These are phyloP conservation scores for Pilatotrama ljubarskyi DNA, from an alignment of 768 basidiomycete genomes.

Conservation along the genomic window DNA sequence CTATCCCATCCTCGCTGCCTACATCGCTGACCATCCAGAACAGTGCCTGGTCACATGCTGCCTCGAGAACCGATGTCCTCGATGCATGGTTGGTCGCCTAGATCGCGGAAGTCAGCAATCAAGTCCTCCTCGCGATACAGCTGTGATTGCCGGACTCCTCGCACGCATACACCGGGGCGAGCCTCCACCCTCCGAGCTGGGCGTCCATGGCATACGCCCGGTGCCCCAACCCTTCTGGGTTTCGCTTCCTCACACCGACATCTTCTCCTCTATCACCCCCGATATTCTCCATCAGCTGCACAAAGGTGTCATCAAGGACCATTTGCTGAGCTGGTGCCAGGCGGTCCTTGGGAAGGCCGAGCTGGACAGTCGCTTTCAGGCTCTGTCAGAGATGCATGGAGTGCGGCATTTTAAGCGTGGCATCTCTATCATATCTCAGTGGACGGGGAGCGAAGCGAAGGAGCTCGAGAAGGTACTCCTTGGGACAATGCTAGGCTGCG, in stretches of 20 bases:
- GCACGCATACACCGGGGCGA: not conserved
- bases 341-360: constrained; percentile 10
- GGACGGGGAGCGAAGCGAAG: constrained; percentile 27
- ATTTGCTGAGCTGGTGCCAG: constrained; percentile 41
- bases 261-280: constrained; percentile 38
- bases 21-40: constrained; percentile 46
- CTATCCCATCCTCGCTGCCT: constrained; percentile 43
- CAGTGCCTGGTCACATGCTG: constrained; percentile 40
- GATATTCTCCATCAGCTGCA: constrained; percentile 47
- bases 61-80: constrained; percentile 29
- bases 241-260: constrained; percentile 21
- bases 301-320: constrained; percentile 44
- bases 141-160: not conserved
- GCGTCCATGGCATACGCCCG: constrained; percentile 8
- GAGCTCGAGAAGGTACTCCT: constrained; percentile 25
- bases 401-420: constrained; percentile 19
- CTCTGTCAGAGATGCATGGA: constrained; percentile 5
- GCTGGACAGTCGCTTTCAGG: constrained; percentile 14
- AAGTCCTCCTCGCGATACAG: constrained; percentile 3
- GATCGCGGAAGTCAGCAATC: constrained; percentile 17
- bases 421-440: constrained; percentile 15
- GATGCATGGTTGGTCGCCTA: constrained; percentile 26
- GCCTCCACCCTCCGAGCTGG: constrained; percentile 1
- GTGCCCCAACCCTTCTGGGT: constrained; percentile 17
- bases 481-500: constrained; percentile 20